phyloP scores from a whole-genome alignment of 1,284 basidiomycete genomes.

The Pulchroboletus neoregius region DNA sequence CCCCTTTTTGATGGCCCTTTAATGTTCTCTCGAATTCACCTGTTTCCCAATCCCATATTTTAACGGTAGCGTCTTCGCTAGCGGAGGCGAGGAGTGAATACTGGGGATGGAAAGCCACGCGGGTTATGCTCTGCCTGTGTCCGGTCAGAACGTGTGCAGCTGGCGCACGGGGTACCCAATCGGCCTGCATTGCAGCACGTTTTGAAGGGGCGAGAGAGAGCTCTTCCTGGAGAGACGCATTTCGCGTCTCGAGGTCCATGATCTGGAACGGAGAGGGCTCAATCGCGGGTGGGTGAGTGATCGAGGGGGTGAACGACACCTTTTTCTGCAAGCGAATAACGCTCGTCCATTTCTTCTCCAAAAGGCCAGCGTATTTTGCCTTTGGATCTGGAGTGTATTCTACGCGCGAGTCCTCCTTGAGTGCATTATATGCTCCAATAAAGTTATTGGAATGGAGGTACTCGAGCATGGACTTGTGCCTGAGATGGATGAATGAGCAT shows the following conservation, averaged over 20 bases:
- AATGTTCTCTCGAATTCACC: conserved; percentile 89
- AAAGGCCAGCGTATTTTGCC: conserved; percentile 75
- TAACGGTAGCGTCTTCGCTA: conserved; percentile 84
- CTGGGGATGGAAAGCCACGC: conserved; percentile 82
- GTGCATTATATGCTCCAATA: conserved; percentile 56
- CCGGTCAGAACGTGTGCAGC: conserved; percentile 77
- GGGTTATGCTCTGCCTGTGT: conserved; percentile 75
- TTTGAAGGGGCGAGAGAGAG: conserved; percentile 58
- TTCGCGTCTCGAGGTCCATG: conserved; percentile 82
- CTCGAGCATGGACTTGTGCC: conserved; percentile 83
- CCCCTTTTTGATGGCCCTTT: conserved; percentile 88
- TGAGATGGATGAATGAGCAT: conserved; percentile 34
- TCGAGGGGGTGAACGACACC: conserved; percentile 40
- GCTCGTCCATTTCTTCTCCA: conserved; percentile 96
- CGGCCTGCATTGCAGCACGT: conserved; percentile 53
- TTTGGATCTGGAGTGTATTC: conserved; percentile 80
- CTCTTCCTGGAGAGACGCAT: conserved; percentile 76
- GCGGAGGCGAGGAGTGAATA: conserved; percentile 83
- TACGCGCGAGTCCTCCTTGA: conserved; percentile 54
- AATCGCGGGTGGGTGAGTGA: conserved; percentile 11
- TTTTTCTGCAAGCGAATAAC: conserved; percentile 92
- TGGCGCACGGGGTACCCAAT: conserved; percentile 82
- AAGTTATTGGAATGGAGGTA: conserved; percentile 73
- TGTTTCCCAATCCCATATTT: conserved; percentile 96
- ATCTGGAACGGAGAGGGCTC: conserved; percentile 49